Evolutionary conservation across 177 flowering plant species (phyloP), one percentile per base, ranked within the genome.

Genomic region (Tripterygium wilfordii): DNA sequence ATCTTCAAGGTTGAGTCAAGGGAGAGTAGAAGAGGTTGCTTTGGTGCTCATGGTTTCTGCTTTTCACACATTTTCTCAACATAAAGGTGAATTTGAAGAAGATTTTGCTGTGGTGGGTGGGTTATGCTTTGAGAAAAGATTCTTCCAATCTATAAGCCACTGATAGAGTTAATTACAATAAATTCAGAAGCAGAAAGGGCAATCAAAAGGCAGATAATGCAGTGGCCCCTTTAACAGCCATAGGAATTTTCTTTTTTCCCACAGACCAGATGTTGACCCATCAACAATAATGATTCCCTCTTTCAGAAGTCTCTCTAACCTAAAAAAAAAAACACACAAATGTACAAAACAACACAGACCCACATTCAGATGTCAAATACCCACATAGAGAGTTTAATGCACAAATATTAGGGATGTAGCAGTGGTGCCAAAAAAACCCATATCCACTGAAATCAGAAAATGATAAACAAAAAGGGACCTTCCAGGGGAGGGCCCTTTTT

Each of bases 191-290:
- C 24, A 40, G 35, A 42, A 33, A 15, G 33, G 30, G 1, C 23
- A 42, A 29, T 42, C 45, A 36, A 40, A 52, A 36, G 48, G 28
- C 43, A 23, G 47, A 60, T 60, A 45, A 17, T 8, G 17, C 57
- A 52, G 63, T 57, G 45, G 53, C 63, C 52, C 29, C 13, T 45
- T 44, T 4, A 26, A 23, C 31, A 28, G 12, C 37, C 29, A 6
- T 5, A 16, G 12, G 19, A 22, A 13, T 10, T 45, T 36, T 36
- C 9, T 4, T 32, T 37, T 18, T 14, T 16, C 10, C 24, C 44
- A 36, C 10, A 2, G 27, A 17, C 8, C 21, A 19, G n/a, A n/a
- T n/a, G n/a, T n/a, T n/a, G n/a, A n/a, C n/a, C 33, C 36, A 26
- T 26, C 46, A 39, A 26, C 51, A 39, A 47, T 39, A 38, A 55